Conservation (phyloP, 805 yeast species). For the Kodamaea nitidulidarum region DNA sequence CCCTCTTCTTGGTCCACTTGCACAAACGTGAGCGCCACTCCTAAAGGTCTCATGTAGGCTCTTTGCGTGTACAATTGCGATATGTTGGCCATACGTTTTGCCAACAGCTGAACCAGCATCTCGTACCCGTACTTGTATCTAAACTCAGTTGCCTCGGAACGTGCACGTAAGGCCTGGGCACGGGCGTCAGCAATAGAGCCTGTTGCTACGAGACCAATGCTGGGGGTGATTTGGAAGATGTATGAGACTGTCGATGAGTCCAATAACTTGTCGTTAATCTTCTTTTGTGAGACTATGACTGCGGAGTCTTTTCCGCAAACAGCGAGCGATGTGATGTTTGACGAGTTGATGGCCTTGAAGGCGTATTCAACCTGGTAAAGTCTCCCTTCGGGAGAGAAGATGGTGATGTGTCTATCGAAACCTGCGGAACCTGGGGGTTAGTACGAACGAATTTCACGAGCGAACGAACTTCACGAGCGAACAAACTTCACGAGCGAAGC, state of each 20-base stretch:
- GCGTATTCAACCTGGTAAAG: constrained; percentile 97
- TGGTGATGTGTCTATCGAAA: constrained; percentile 96
- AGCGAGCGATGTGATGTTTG: constrained; percentile 86
- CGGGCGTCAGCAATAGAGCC: constrained; percentile 97
- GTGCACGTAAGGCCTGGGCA: constrained; percentile 82
- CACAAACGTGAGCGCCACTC: constrained; percentile 86
- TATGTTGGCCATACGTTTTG: constrained; percentile 92
- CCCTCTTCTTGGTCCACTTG: constrained; percentile 78
- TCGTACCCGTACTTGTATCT: constrained; percentile 92
- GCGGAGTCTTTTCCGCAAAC: constrained; percentile 82
- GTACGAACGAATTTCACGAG: neutral
- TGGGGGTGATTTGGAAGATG: constrained; percentile 74
- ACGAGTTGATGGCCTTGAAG: constrained; percentile 90
- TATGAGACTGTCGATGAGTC: constrained; percentile 86
- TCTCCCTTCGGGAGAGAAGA: constrained; percentile 98
- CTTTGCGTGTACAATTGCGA: constrained; percentile 96
- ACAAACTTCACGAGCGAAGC: too few species aligned
- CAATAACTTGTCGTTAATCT: constrained; percentile 90
- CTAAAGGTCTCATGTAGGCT: constrained; percentile 97
- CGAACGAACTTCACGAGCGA: too few species aligned
- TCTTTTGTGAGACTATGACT: constrained; percentile 89
- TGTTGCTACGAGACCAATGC: constrained; percentile 85
- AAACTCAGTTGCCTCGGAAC: constrained; percentile 94
- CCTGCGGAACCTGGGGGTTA: constrained; percentile 73
- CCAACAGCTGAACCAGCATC: constrained; percentile 90